Evolutionary conservation across 139 green algal genomes (phyloP), one percentile per base, ranked within the genome.

Genomic region (Chlorella ohadii): DNA sequence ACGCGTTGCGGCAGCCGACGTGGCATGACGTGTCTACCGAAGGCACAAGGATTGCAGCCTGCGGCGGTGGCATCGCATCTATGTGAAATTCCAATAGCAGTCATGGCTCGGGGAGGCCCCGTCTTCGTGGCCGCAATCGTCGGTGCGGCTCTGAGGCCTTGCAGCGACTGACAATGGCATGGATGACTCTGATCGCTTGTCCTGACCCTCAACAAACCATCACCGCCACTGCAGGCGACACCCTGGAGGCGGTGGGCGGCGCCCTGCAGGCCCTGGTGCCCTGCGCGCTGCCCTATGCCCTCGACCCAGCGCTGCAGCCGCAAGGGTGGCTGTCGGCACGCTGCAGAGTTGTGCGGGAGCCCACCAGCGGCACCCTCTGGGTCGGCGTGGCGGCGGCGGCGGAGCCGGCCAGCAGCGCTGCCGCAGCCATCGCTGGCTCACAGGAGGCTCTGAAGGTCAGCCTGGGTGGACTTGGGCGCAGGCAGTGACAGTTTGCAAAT

Each of bases 141-240:
- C 4, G 64, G 64, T 71, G 64, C 34, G 64, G 19, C 16, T 0
- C 63, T 5, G 1, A 13, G 3, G 31, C 64, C 64, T 4, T 71
- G 31, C 31, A 3, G 31, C 31, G 63, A 0, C 25, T 39, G 6
- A 25, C 25, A 39, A 1, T 41, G 64, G 1, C 12, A 22, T 13
- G 13, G 16, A 71, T 33, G 34, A 3, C 23, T 41, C 13, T 41
- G 64, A 71, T 71, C 64, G 31, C 12, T 33, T 25, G 7, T 27
- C n/a, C n/a, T n/a, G n/a, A n/a, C n/a, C n/a, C n/a, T n/a, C n/a
- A n/a, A n/a, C n/a, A n/a, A n/a, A n/a, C n/a, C n/a, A n/a, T n/a
- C n/a, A n/a, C n/a, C n/a, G n/a, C n/a, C 0, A 38, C 33, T 27
- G 74, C 74, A 81, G 74, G 74, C 55, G 74, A 81, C 33, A 81